phyloP scores from a whole-genome alignment of 2,329 filamentous ascomycete genomes.

The Pseudohalonectria lignicola region DNA sequence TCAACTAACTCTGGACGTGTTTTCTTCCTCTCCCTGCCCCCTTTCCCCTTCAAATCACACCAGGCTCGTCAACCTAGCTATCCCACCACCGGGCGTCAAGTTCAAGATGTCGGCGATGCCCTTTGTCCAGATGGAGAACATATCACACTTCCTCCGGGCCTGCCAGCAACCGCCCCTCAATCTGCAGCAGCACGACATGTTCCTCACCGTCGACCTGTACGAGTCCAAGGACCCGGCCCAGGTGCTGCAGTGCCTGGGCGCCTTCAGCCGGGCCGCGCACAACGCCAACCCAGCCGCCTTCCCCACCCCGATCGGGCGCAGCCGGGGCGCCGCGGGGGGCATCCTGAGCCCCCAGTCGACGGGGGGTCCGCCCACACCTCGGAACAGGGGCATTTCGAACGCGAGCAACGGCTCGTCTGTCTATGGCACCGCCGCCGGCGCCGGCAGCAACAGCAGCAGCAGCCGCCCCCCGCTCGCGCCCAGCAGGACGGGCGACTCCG shows the following conservation, averaged over 20 bases:
- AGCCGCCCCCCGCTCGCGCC: slow-evolving; percentile 27
- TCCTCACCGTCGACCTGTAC: slow-evolving; percentile 93
- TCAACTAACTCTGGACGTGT: too few relatives aligned
- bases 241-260: slow-evolving; percentile 82
- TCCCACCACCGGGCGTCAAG: slow-evolving; percentile 68
- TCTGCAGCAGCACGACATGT: slow-evolving; percentile 87
- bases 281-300: slow-evolving; percentile 63
- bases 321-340: slow-evolving; percentile 40
- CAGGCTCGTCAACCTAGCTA: slow-evolving; percentile 72
- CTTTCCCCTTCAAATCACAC: not conserved
- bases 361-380: slow-evolving; percentile 21
- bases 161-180: slow-evolving; percentile 78
- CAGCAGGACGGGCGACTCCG: slow-evolving; percentile 40
- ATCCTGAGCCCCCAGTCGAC: slow-evolving; percentile 57
- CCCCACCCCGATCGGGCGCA: slow-evolving; percentile 64
- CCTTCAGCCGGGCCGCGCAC: slow-evolving; percentile 83
- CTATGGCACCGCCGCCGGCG: slow-evolving; percentile 29
- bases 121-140: slow-evolving; percentile 99
- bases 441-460: too few relatives aligned
- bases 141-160: slow-evolving; percentile 85
- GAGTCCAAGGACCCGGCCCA: slow-evolving; percentile 94
- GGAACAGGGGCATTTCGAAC: slow-evolving; percentile 34
- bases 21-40: too few relatives aligned
- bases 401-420: slow-evolving; percentile 47
- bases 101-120: slow-evolving; percentile 93